Evolutionary conservation across 2,329 filamentous ascomycete genomes (phyloP).

Genomic region (Botrytis medusae): DNA sequence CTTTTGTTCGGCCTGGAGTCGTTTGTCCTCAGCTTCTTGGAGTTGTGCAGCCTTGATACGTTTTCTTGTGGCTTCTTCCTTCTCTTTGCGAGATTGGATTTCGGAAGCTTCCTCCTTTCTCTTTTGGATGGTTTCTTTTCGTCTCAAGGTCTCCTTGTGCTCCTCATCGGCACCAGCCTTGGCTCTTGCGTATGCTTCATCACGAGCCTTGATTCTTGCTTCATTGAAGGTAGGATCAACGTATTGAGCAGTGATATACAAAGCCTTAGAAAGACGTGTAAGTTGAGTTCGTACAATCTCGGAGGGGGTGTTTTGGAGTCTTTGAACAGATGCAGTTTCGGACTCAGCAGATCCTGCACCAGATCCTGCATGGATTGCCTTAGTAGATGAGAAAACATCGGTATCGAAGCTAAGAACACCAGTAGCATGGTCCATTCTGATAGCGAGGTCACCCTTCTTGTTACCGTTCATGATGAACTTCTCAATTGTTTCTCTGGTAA

Average conservation of each 20-base stretch:
- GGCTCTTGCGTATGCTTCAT: constrained; percentile 77
- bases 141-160: constrained; percentile 78
- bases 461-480: constrained; percentile 99
- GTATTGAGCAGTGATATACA: constrained; percentile 93
- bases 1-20: constrained; percentile 87
- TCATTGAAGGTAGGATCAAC: constrained; percentile 89
- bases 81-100: constrained; percentile 82
- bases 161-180: constrained; percentile 89
- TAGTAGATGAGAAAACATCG: constrained; percentile 96
- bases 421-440: constrained; percentile 93
- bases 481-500: constrained; percentile 86
- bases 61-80: constrained; percentile 88
- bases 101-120: constrained; percentile 96
- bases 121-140: constrained; percentile 90
- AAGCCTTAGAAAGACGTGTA: constrained; percentile 82
- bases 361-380: constrained; percentile 83
- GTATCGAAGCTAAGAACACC: constrained; percentile 96
- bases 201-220: constrained; percentile 73
- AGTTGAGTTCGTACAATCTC: constrained; percentile 97
- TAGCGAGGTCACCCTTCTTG: constrained; percentile 98
- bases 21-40: constrained; percentile 84
- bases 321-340: constrained; percentile 82
- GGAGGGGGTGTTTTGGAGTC: constrained; percentile 93
- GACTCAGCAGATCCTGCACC: constrained; percentile 82
- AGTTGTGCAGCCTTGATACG: constrained; percentile 82